Evolutionary conservation across 208 protist species (phyloP).

Genomic region (Angomonas desouzai): DNA sequence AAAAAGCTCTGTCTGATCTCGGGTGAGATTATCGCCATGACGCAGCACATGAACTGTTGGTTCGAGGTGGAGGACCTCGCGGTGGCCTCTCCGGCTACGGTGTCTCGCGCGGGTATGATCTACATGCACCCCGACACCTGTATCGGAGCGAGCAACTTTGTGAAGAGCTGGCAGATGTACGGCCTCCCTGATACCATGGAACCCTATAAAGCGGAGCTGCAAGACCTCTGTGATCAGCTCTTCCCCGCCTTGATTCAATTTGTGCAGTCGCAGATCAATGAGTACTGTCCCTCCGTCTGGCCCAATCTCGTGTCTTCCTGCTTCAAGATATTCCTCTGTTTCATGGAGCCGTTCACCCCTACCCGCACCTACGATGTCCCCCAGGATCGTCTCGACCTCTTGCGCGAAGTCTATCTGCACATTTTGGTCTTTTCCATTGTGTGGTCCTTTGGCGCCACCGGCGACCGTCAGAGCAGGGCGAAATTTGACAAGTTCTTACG

Average conservation of each 20-base stretch:
- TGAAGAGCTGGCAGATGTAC: conserved; percentile 83
- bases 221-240: conserved; percentile 87
- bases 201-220: conserved; percentile 77
- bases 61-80: conserved; percentile 97
- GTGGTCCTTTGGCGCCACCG: conserved; percentile 97
- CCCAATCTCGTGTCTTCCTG: conserved; percentile 92
- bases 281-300: conserved; percentile 95
- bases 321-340: conserved; percentile 93
- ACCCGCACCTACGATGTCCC: conserved; percentile 77
- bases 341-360: conserved; percentile 85
- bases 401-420: conserved; percentile 78
- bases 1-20: conserved; percentile 96
- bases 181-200: conserved; percentile 76
- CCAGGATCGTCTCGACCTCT: conserved; percentile 71
- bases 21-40: conserved; percentile 95
- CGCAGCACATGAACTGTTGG: conserved; percentile 94
- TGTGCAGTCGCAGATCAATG: conserved; percentile 83
- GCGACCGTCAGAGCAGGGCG: conserved; percentile 82
- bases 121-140: conserved; percentile 95
- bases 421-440: conserved; percentile 96
- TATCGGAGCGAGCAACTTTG: conserved; percentile 79
- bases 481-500: conserved; percentile 95
- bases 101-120: conserved; percentile 98
- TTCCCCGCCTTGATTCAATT: conserved; percentile 91
- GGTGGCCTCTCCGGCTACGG: conserved; percentile 96